A percentile compares a stretch with the other conserved stretches of the same genome.
Evolutionary conservation across 2,329 filamentous ascomycete species (phyloP).

Genomic region (Leptographium flavum): DNA sequence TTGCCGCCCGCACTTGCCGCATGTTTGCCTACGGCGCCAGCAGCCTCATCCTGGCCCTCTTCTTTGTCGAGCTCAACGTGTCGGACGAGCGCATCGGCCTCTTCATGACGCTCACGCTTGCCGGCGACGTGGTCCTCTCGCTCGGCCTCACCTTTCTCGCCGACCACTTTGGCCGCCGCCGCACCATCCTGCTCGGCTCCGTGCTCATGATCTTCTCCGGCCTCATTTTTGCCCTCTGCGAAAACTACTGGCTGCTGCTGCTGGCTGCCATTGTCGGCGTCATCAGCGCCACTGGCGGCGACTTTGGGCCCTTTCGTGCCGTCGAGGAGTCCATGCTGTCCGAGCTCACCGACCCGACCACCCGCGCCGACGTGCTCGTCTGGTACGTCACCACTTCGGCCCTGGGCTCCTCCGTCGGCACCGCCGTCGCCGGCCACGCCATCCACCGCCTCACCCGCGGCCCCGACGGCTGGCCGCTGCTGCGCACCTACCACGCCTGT

Average conservation of each 20-base stretch:
- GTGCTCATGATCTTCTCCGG: slow-evolving; percentile 43
- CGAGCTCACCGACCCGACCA: slow-evolving; percentile 39
- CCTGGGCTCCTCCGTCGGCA: slow-evolving; percentile 40
- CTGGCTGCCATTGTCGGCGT: slow-evolving; percentile 45
- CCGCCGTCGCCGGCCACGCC: slow-evolving; percentile 34
- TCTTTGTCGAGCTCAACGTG: slow-evolving; percentile 40
- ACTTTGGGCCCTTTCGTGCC: slow-evolving; percentile 53
- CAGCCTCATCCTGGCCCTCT: slow-evolving; percentile 46
- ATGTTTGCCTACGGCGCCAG: slow-evolving; percentile 51
- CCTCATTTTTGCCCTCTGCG: slow-evolving; percentile 34
- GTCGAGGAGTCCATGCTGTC: slow-evolving; percentile 52
- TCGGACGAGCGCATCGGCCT: slow-evolving; percentile 45
- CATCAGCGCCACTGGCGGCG: slow-evolving; percentile 46
- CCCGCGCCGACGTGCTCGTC: slow-evolving; percentile 46
- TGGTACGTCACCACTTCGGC: slow-evolving; percentile 49
- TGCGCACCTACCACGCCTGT: slow-evolving; percentile 39
- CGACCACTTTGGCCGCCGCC: slow-evolving; percentile 40
- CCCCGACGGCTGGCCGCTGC: slow-evolving; percentile 31
- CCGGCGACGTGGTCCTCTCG: slow-evolving; percentile 45
- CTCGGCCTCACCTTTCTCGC: slow-evolving; percentile 43
- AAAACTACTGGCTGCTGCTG: slow-evolving; percentile 45
- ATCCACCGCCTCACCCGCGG: slow-evolving; percentile 29
- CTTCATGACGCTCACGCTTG: slow-evolving; percentile 50
- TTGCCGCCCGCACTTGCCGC: slow-evolving; percentile 34
- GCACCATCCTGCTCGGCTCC: slow-evolving; percentile 37